phyloP scores from a whole-genome alignment of 352 stramenopile species.

The Phytopythium litorale region DNA sequence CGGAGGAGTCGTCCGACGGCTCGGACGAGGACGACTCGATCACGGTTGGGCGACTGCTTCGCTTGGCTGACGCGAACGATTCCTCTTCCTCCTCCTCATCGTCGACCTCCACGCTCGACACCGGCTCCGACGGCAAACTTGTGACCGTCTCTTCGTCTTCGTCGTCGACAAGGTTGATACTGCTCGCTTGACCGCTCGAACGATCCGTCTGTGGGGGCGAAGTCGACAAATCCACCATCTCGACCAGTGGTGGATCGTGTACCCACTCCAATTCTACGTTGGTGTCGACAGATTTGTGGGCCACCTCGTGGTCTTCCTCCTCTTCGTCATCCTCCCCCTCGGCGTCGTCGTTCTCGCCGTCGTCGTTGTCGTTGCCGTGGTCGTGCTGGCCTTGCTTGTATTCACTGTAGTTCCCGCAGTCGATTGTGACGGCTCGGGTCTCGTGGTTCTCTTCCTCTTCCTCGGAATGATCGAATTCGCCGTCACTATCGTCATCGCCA shows the following conservation, averaged over 20 bases:
- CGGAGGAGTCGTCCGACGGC: slow-evolving; percentile 14
- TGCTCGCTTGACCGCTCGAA: not conserved
- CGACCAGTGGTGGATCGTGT: not conserved
- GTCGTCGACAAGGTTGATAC: slow-evolving; percentile 5
- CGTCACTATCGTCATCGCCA: not conserved
- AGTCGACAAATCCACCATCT: not conserved
- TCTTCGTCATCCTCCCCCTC: not conserved
- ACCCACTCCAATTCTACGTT: not conserved
- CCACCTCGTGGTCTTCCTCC: not conserved
- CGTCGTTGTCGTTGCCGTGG: slow-evolving; percentile 19
- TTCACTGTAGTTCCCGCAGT: slow-evolving; percentile 42
- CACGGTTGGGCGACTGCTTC: slow-evolving; percentile 8
- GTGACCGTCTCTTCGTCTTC: slow-evolving; percentile 12
- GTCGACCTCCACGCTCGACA: slow-evolving; percentile 4
- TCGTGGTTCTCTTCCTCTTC: slow-evolving; percentile 15
- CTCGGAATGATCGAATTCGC: slow-evolving; percentile 14
- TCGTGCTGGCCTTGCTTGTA: slow-evolving; percentile 25
- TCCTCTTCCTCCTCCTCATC: slow-evolving; percentile 20
- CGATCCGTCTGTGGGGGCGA: not conserved
- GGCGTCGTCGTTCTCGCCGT: slow-evolving; percentile 2
- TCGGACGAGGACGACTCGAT: slow-evolving; percentile 17
- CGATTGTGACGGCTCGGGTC: slow-evolving; percentile 36
- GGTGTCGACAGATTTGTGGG: not conserved
- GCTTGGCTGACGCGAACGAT: slow-evolving; percentile 11
- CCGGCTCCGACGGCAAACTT: not conserved